Conservation (phyloP, 148 eudicot species). For the Fagopyrum homotropicum region DNA sequence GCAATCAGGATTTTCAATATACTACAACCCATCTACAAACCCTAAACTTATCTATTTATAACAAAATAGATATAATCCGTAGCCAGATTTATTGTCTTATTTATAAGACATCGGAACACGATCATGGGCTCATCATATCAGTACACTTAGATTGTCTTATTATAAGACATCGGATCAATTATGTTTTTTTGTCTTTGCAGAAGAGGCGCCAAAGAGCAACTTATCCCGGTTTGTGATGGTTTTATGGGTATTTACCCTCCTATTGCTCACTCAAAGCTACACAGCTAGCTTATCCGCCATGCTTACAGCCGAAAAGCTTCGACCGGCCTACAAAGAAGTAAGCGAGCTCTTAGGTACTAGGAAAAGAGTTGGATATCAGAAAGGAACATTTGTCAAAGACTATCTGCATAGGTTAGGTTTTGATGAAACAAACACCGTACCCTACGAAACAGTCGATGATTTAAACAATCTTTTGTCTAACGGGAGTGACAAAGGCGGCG, state of each 20-base stretch:
- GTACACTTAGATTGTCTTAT: too few relatives aligned
- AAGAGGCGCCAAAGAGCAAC: slow-evolving; percentile 26
- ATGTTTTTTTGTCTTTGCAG: not conserved
- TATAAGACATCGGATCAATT: not conserved
- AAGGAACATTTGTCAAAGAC: slow-evolving; percentile 30
- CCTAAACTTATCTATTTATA: too few relatives aligned
- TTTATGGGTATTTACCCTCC: slow-evolving; percentile 58
- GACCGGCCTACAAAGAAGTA: slow-evolving; percentile 30
- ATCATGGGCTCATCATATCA: too few relatives aligned
- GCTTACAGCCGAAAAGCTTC: slow-evolving; percentile 41
- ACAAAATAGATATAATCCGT: too few relatives aligned
- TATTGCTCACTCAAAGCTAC: slow-evolving; percentile 50
- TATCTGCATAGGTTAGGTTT: slow-evolving; percentile 21
- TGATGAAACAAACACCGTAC: slow-evolving; percentile 10
- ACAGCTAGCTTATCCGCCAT: slow-evolving; percentile 51
- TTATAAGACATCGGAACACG: too few relatives aligned
- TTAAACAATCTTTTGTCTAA: slow-evolving; percentile 21
- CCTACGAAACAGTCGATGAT: slow-evolving; percentile 16
- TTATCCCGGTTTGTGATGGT: slow-evolving; percentile 54
- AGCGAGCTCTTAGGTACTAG: slow-evolving; percentile 24
- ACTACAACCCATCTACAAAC: too few relatives aligned
- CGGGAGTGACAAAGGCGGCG: not conserved
- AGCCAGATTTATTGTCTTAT: too few relatives aligned
- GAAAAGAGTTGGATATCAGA: slow-evolving; percentile 29
- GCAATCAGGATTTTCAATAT: too few relatives aligned